Evolutionary conservation across 352 stramenopile species (phyloP), one percentile per base, ranked within the genome.

Genomic region (Pythium sukuiense): DNA sequence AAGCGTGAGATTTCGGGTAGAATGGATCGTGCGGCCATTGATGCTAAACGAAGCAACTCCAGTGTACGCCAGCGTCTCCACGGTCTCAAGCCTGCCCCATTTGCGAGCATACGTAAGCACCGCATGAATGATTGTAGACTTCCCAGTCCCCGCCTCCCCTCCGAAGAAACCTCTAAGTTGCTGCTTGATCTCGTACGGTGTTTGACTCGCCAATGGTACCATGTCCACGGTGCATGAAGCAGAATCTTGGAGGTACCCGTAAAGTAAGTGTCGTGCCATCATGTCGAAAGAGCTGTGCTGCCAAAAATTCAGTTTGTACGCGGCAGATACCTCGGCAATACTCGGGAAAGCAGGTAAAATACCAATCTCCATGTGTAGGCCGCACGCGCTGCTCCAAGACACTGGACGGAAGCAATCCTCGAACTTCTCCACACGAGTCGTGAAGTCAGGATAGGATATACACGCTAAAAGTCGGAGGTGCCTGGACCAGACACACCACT

Each of bases 271-370:
- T 5, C 69, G 55, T 2, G 72, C 65, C 8, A 45, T 4, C 12
- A 59, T 29, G 33, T 76, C 73, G 13, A 79, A 74, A 0, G 66
- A 59, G 0, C 62, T 45, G 18, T 79, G 69, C n/a, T 79, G 66
- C 66, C 63, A 76, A 20, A 79, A 70, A 20, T 78, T 78, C 0
- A 78, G 30, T 0, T 43, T 27, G 20, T 69, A 72, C 1, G 50
- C 59, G n/a, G 52, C 49, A 0, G 63, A 74, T 3, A 63, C 26
- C 14, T 59, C 46, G 1, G 14, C n/a, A 27, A 76, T 72, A 5
- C 18, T 69, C 8, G 69, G 56, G 45, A 76, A 78, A 0, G 20
- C 5, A 2, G 60, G 63, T 11, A 72, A 26, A 6, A 35, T 43
- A 13, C 35, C 30, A 14, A 48, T 1, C 24, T 27, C 14, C 6